Evolutionary conservation across 306 rosid species (phyloP).

Genomic region (Crotalaria pallida): DNA sequence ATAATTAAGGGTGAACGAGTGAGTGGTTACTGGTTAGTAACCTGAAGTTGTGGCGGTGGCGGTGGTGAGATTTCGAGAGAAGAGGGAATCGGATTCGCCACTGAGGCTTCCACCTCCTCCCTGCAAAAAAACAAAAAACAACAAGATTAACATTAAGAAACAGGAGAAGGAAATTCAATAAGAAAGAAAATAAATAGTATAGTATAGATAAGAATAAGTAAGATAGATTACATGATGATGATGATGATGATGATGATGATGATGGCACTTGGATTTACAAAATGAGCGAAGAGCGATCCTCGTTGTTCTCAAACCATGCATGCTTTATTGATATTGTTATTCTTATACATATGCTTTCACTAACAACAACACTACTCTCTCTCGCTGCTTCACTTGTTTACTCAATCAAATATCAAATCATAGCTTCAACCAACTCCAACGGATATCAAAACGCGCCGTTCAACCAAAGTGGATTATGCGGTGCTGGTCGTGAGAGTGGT

Average conservation of each 20-base stretch:
- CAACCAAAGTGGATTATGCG: too few relatives aligned
- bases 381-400: not conserved
- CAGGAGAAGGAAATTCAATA: not conserved
- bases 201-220: not conserved
- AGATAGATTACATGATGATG: not conserved
- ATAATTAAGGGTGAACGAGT: not conserved
- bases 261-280: constrained; percentile 32
- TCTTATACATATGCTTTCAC: too few relatives aligned
- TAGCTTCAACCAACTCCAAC: too few relatives aligned
- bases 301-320: constrained; percentile 40
- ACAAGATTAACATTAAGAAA: not conserved
- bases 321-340: too few relatives aligned
- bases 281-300: constrained; percentile 30
- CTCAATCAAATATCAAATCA: too few relatives aligned
- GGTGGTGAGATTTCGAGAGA: constrained; percentile 16
- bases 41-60: constrained; percentile 12
- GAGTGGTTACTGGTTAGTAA: constrained; percentile 1
- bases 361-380: too few relatives aligned
- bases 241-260: constrained; percentile 31
- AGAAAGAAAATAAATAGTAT: not conserved
- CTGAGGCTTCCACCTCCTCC: not conserved
- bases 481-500: too few relatives aligned
- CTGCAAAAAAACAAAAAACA: not conserved
- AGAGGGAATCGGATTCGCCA: not conserved
- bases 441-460: too few relatives aligned